Conservation (phyloP, 306 rosid genomes). For the Sindora glabra region DNA sequence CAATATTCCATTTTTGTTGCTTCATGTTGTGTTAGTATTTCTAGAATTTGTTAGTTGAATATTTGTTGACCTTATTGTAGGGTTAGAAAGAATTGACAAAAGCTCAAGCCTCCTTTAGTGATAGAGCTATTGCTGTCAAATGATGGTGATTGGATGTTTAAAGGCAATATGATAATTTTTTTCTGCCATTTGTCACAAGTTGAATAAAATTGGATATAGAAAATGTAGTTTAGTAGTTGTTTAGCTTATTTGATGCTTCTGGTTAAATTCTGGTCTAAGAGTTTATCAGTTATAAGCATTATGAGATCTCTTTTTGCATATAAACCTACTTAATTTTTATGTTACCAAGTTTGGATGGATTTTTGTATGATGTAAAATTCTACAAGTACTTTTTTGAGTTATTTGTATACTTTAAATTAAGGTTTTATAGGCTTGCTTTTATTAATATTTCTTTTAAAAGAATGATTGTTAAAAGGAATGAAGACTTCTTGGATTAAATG, state of each 20-base stretch:
- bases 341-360: background rate
- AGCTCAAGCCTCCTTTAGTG: conserved; percentile 70
- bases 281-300: background rate
- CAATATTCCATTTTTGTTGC: background rate
- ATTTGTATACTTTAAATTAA: background rate
- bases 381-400: background rate
- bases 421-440: background rate
- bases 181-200: conserved; percentile 74
- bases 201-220: conserved; percentile 11
- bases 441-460: too few relatives aligned
- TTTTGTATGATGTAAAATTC: background rate
- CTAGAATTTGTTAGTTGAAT: background rate
- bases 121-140: conserved; percentile 78
- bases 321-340: background rate
- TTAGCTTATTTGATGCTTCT: background rate
- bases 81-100: conserved; percentile 67
- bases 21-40: background rate
- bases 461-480: background rate
- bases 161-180: conserved; percentile 77
- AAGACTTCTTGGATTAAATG: background rate
- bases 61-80: conserved; percentile 31
- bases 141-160: conserved; percentile 70
- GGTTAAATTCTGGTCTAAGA: background rate
- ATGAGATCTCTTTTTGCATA: too few relatives aligned
- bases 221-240: too few relatives aligned